Evolutionary conservation across 2,329 filamentous ascomycete genomes (phyloP).

Genomic region (Tolypocladium tropicale): DNA sequence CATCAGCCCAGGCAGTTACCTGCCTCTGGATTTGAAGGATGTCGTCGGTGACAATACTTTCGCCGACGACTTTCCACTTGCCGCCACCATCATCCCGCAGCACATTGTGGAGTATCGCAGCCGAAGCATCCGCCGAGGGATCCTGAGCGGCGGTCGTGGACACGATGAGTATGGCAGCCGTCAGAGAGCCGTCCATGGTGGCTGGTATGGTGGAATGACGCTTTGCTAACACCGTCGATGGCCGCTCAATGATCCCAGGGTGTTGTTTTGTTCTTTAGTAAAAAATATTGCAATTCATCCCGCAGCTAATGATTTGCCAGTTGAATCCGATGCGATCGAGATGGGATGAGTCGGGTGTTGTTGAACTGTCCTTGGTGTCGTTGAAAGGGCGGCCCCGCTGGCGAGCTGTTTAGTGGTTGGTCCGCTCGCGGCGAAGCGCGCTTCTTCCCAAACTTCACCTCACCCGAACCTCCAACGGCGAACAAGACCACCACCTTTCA

Average conservation of each 20-base stretch:
- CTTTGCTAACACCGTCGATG: not conserved
- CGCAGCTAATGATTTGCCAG: not conserved
- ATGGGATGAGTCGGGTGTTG: not conserved
- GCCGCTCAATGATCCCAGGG: not conserved
- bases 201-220: not conserved
- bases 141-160: constrained; percentile 83
- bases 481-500: not conserved
- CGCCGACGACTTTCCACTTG: constrained; percentile 60
- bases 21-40: constrained; percentile 63
- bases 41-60: constrained; percentile 72
- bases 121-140: constrained; percentile 67
- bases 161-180: constrained; percentile 71
- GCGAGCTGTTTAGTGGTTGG: not conserved
- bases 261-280: not conserved
- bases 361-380: not conserved
- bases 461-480: not conserved
- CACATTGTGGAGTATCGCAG: constrained; percentile 54
- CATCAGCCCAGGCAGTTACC: constrained; percentile 65
- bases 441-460: not conserved
- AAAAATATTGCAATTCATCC: not conserved
- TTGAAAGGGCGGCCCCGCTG: not conserved
- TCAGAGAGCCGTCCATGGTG: constrained; percentile 37
- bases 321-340: not conserved
- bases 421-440: not conserved
- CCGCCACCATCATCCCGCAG: constrained; percentile 56